phyloP scores from a whole-genome alignment of 306 rosid genomes.

The Parietaria judaica region DNA sequence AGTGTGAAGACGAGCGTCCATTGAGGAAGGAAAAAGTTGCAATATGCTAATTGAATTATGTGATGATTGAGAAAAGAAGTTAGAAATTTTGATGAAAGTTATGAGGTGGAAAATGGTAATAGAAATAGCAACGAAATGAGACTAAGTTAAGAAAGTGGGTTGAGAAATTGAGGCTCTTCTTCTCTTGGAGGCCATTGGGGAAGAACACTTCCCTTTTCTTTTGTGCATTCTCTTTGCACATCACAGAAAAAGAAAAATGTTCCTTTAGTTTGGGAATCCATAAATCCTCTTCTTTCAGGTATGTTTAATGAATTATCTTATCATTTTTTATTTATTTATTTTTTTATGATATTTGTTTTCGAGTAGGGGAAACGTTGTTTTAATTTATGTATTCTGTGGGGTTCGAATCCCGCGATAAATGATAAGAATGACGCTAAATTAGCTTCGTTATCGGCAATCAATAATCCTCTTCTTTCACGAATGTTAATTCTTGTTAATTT shows the following conservation, averaged over 20 bases:
- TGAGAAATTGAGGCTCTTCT: conserved; percentile 30
- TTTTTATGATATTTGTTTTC: too few relatives aligned
- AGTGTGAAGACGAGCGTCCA: conserved; percentile 19
- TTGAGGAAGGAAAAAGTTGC: conserved; percentile 13
- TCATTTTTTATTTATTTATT: too few relatives aligned
- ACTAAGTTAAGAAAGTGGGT: conserved; percentile 34
- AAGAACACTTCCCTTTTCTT: conserved; percentile 29
- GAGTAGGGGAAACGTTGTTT: too few relatives aligned
- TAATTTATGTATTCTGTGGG: too few relatives aligned
- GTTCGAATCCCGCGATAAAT: too few relatives aligned
- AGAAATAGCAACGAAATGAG: conserved; percentile 38
- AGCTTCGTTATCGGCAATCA: too few relatives aligned
- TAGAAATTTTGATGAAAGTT: background rate
- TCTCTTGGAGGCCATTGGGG: conserved; percentile 56
- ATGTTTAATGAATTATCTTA: background rate
- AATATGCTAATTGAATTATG: conserved; percentile 6
- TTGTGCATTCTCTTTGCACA: conserved; percentile 21
- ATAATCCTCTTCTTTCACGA: too few relatives aligned
- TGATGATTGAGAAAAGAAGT: background rate
- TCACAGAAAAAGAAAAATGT: background rate
- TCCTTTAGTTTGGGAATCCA: background rate
- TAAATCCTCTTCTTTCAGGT: conserved; percentile 42
- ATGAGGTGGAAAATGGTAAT: conserved; percentile 27
- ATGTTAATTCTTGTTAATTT: too few relatives aligned
- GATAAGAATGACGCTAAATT: too few relatives aligned